A percentile compares a stretch with the other conserved stretches of the same genome.
Evolutionary conservation across 2,329 filamentous ascomycete genomes (phyloP).

Genomic region (Fusarium pseudograminearum): DNA sequence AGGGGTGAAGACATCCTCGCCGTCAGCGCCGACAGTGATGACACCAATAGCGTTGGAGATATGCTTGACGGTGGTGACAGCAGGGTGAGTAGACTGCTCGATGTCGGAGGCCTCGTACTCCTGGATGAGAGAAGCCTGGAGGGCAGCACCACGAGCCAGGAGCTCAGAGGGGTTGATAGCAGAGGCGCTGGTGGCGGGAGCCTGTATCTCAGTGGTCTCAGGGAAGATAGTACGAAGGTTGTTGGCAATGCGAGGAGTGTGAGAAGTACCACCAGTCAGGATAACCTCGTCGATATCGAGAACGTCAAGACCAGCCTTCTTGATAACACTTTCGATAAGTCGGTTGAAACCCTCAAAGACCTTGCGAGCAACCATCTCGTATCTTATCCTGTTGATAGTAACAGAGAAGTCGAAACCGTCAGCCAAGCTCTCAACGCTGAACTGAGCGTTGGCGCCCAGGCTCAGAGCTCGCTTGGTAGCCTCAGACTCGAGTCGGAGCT

Average conservation of each 20-base stretch:
- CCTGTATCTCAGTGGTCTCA: slow-evolving; percentile 79
- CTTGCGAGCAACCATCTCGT: slow-evolving; percentile 88
- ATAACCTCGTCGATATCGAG: slow-evolving; percentile 96
- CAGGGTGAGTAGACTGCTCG: slow-evolving; percentile 93
- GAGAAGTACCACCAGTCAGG: slow-evolving; percentile 89
- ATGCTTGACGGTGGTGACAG: slow-evolving; percentile 94
- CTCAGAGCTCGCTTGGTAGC: slow-evolving; percentile 91
- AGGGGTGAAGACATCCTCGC: slow-evolving; percentile 79
- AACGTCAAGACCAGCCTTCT: slow-evolving; percentile 92
- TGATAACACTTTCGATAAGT: slow-evolving; percentile 84
- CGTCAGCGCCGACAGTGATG: slow-evolving; percentile 70
- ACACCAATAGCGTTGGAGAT: slow-evolving; percentile 90
- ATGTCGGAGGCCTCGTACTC: slow-evolving; percentile 96
- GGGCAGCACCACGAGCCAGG: slow-evolving; percentile 87
- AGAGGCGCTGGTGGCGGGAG: slow-evolving; percentile 80
- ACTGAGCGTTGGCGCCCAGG: slow-evolving; percentile 86
- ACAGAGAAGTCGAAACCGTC: slow-evolving; percentile 92
- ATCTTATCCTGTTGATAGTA: slow-evolving; percentile 92
- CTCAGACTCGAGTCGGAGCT: slow-evolving; percentile 92
- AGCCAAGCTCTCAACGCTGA: slow-evolving; percentile 91
- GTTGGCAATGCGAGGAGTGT: slow-evolving; percentile 91
- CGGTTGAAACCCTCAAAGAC: slow-evolving; percentile 89
- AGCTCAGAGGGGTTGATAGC: slow-evolving; percentile 96
- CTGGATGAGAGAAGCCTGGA: slow-evolving; percentile 93
- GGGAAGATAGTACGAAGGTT: slow-evolving; percentile 86